These are phyloP conservation scores for Hemileccinum impolitum DNA, from an alignment of 768 basidiomycete genomes.

Conservation along the genomic window DNA sequence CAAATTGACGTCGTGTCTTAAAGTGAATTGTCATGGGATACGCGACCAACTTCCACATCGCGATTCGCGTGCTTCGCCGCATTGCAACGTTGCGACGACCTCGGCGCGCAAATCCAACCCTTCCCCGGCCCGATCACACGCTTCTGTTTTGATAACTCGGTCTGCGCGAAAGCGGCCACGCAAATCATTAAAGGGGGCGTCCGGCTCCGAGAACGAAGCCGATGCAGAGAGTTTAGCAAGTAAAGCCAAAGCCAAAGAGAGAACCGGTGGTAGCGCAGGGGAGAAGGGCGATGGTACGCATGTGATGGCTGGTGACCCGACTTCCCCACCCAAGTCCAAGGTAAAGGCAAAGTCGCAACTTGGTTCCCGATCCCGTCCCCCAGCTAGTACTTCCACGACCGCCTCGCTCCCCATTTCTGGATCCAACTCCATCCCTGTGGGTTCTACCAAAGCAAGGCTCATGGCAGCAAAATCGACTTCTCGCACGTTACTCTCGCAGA, in stretches of 20 bases:
- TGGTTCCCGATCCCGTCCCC: conserved; percentile 3
- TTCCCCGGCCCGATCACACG: conserved; percentile 24
- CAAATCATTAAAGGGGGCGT: conserved; percentile 18
- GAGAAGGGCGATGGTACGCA: neutral
- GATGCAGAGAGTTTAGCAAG: conserved; percentile 8
- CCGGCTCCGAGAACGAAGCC: conserved; percentile 18
- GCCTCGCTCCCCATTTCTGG: neutral
- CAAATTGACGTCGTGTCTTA: conserved; percentile 60
- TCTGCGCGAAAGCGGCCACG: conserved; percentile 25
- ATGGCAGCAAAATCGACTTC: conserved; percentile 10
- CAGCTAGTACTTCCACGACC: conserved; percentile 5
- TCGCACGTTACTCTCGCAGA: conserved; percentile 23
- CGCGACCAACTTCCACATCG: conserved; percentile 17
- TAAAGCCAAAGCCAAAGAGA: conserved; percentile 9
- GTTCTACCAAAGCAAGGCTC: conserved; percentile 2
- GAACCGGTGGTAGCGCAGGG: neutral
- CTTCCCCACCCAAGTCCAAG: conserved; percentile 9
- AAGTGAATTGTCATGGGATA: conserved; percentile 51
- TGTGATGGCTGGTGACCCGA: conserved; percentile 12
- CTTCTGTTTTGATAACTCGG: conserved; percentile 3
- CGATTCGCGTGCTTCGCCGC: neutral
- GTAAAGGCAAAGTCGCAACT: conserved; percentile 14
- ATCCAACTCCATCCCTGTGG: no score
- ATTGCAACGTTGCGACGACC: conserved; percentile 3
- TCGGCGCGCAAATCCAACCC: conserved; percentile 22